Conservation (phyloP, 345 rosid species). For the Camelina laxa region DNA sequence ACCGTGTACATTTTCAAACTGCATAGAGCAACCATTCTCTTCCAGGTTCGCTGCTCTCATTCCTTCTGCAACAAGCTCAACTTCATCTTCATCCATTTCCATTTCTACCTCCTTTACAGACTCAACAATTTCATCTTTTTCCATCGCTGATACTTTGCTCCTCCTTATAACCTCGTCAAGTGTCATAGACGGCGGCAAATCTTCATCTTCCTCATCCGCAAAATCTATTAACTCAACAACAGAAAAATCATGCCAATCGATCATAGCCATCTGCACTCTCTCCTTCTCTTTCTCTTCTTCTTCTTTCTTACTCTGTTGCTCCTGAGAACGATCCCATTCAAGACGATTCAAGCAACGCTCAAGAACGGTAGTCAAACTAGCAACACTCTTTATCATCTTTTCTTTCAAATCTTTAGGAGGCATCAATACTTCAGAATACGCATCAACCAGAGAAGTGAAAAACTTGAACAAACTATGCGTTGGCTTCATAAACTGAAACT, state of each 20-base stretch:
- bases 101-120: background rate
- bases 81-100: background rate
- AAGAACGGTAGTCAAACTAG: background rate
- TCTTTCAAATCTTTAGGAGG: background rate
- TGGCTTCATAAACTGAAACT: background rate
- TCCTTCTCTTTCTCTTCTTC: background rate
- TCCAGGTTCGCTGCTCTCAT: background rate
- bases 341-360: background rate
- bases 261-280: background rate
- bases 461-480: background rate
- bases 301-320: background rate
- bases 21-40: background rate
- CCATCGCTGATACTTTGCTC: background rate
- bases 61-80: background rate
- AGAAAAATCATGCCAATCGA: background rate
- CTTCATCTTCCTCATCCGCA: background rate
- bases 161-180: background rate
- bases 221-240: background rate
- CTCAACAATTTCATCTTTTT: background rate
- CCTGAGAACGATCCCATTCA: constrained; percentile 1
- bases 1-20: background rate
- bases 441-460: background rate
- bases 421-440: background rate
- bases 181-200: background rate
- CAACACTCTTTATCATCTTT: background rate